Conservation (phyloP, 1,284 basidiomycete species). For the Ustilago esculenta region DNA sequence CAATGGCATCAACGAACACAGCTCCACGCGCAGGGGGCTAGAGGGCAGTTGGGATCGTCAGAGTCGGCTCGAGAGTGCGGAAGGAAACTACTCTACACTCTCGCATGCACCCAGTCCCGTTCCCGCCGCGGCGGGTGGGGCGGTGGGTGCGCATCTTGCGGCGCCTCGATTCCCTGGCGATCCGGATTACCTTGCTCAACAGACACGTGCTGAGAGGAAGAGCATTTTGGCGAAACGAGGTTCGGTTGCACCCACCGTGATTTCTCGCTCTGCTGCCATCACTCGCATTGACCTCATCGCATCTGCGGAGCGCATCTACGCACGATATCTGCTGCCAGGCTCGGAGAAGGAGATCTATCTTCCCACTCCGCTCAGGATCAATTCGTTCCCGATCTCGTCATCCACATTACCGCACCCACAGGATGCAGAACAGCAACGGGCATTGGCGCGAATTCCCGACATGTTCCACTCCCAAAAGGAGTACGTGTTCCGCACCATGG, state of each 20-base stretch:
- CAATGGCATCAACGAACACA: slow-evolving; percentile 73
- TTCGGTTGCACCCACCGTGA: slow-evolving; percentile 68
- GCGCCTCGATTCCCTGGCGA: slow-evolving; percentile 62
- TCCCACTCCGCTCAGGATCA: slow-evolving; percentile 70
- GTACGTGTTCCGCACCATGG: slow-evolving; percentile 93
- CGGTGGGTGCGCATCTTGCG: slow-evolving; percentile 12
- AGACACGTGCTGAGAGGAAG: slow-evolving; percentile 50
- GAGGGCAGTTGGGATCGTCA: slow-evolving; percentile 42
- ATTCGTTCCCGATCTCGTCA: slow-evolving; percentile 69
- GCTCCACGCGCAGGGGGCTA: slow-evolving; percentile 10
- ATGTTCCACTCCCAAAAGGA: slow-evolving; percentile 98
- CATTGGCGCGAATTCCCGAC: slow-evolving; percentile 90
- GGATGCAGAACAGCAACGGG: slow-evolving; percentile 75
- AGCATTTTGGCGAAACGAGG: slow-evolving; percentile 58
- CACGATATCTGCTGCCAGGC: slow-evolving; percentile 80
- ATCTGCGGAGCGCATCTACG: slow-evolving; percentile 93
- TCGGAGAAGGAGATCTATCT: slow-evolving; percentile 88
- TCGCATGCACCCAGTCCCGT: slow-evolving; percentile 32
- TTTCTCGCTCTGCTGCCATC: slow-evolving; percentile 88
- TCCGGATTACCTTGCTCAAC: slow-evolving; percentile 56
- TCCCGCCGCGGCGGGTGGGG: slow-evolving; percentile 7
- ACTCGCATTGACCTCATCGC: slow-evolving; percentile 87
- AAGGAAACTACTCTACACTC: slow-evolving; percentile 28
- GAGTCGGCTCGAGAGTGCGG: slow-evolving; percentile 38
- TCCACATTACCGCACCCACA: slow-evolving; percentile 76